Conservation (phyloP, 305 asterid species). For the Caryopteris hybrid region DNA sequence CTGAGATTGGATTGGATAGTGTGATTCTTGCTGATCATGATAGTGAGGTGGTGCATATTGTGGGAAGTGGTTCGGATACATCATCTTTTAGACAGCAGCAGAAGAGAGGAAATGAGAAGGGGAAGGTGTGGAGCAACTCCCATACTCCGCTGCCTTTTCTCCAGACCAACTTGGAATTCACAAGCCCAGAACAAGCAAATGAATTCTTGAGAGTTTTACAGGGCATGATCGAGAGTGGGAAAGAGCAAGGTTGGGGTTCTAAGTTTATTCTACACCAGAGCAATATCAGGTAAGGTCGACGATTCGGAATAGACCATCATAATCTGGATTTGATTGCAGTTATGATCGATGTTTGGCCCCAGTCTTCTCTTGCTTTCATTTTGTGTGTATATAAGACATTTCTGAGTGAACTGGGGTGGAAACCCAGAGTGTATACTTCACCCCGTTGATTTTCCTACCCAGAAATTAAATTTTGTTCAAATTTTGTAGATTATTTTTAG, state of each 20-base stretch:
- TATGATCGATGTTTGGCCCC: background rate
- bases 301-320: too few relatives aligned
- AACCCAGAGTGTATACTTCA: background rate
- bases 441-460: background rate
- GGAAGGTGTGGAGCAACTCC: slow-evolving; percentile 41
- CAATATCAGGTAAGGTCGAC: slow-evolving; percentile 45
- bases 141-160: slow-evolving; percentile 58
- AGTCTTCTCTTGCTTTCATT: background rate
- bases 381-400: background rate
- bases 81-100: slow-evolving; percentile 46
- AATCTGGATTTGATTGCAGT: background rate
- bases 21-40: slow-evolving; percentile 72
- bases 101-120: slow-evolving; percentile 32
- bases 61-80: slow-evolving; percentile 69
- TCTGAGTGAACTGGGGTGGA: background rate
- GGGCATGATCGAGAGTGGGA: slow-evolving; percentile 62
- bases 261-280: slow-evolving; percentile 61
- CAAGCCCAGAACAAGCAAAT: slow-evolving; percentile 47
- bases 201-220: slow-evolving; percentile 54
- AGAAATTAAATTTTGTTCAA: background rate
- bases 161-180: slow-evolving; percentile 59
- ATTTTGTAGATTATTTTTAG: background rate
- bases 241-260: slow-evolving; percentile 63
- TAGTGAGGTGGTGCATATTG: slow-evolving; percentile 69
- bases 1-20: slow-evolving; percentile 66